Conservation (phyloP, 176 grass and related monocot species). For the Bolboschoenus planiculmis region DNA sequence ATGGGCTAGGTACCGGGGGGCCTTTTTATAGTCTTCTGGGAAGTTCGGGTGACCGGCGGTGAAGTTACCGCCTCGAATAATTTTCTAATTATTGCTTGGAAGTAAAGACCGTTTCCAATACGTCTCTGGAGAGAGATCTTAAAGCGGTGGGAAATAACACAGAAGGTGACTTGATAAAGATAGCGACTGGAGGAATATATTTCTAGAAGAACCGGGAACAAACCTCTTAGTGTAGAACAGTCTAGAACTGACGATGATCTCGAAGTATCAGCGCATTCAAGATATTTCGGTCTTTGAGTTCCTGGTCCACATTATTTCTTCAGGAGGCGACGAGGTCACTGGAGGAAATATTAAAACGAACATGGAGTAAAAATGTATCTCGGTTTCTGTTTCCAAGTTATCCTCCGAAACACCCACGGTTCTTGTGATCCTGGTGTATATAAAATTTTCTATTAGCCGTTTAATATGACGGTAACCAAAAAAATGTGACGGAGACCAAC, state of each 20-base stretch:
- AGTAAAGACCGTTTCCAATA: background rate
- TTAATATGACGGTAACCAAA: background rate
- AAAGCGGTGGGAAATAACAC: background rate
- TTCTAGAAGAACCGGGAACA: background rate
- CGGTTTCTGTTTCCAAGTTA: background rate
- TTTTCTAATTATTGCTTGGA: slow-evolving; percentile 6
- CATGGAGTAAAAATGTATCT: background rate
- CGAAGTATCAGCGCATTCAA: no score
- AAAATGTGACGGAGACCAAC: background rate
- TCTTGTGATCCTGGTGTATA: background rate
- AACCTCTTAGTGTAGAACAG: no score
- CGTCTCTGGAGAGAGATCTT: background rate
- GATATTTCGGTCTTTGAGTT: background rate
- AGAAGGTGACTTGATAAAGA: background rate
- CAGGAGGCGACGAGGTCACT: background rate
- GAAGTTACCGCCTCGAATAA: background rate
- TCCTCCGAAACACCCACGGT: background rate
- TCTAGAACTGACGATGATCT: no score
- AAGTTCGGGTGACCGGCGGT: background rate
- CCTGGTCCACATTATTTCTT: background rate
- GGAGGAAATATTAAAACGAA: background rate
- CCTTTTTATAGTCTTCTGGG: background rate
- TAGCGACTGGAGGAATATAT: background rate
- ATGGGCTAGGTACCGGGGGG: background rate
- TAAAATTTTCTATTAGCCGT: background rate